phyloP scores from a whole-genome alignment of 2,329 filamentous ascomycete genomes.

The Ophiostoma sp. region DNA sequence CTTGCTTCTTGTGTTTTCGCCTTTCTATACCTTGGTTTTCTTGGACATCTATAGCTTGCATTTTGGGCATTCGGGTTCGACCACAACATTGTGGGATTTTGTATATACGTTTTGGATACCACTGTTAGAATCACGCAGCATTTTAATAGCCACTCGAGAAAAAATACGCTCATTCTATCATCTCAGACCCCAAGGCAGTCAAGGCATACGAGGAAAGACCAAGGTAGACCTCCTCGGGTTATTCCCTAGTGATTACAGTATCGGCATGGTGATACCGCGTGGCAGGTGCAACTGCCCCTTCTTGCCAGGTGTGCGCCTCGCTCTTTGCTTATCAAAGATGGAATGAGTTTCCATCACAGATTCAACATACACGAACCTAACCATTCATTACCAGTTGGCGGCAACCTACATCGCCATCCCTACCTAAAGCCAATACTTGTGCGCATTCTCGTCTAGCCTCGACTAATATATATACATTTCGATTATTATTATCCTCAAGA shows the following conservation, averaged over 20 bases:
- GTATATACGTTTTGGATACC: not conserved
- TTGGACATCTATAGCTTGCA: not conserved
- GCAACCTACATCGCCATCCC: not conserved
- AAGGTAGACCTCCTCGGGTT: not conserved
- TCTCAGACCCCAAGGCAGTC: too few relatives aligned
- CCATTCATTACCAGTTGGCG: not conserved
- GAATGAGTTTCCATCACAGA: not conserved
- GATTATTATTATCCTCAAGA: not conserved
- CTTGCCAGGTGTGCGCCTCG: not conserved
- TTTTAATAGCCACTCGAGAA: not conserved
- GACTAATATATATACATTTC: not conserved
- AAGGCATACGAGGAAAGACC: not conserved
- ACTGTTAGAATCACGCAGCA: not conserved
- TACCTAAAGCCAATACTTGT: not conserved
- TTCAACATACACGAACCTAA: not conserved
- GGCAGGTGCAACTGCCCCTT: not conserved
- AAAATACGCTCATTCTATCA: not conserved
- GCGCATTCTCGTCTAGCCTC: not conserved
- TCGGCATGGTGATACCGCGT: not conserved
- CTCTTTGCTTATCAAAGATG: not conserved
- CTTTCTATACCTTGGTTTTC: not conserved
- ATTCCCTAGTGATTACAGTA: not conserved
- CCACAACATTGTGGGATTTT: not conserved
- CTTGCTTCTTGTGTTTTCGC: not conserved
- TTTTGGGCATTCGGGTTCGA: not conserved